Base-by-base conservation (phyloP, 805 yeast genomes). In the Monosporozyma yasuniensis region DNA sequence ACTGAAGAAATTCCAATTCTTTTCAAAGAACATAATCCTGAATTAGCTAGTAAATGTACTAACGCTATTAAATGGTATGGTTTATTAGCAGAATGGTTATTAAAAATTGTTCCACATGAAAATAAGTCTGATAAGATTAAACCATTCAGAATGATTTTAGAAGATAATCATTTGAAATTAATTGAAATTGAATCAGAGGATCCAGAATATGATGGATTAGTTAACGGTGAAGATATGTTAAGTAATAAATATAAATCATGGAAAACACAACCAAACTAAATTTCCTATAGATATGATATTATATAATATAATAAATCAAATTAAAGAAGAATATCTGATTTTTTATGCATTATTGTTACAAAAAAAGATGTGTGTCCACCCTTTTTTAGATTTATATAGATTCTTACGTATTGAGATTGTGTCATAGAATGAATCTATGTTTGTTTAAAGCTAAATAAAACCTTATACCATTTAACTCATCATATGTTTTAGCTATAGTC, bases 31-130 rank as follows among this genome's bases (percentile, higher is more conserved):
- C 70, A 69, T 45, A 67, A 61, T 53, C 72, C 71, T 16, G 64
- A 63, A 22, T 52, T 66, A 49, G 75, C 72, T 47, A 79, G 87
- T 65, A 80, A 80, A 59, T 91, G 95, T 56, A 77, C 81, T 66
- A 87, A 82, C 49, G 81, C 91, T 8, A 72, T 91, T 47, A 86
- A 83, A 58, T 93, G 95, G 80, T 86, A 87, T 65, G 91, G 91
- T 3, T 89, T 93, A 0, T 76, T 84, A 18, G 71, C 87, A 48
- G 87, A 86, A 50, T 89, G 96, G 96, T 63, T 91, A 32, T 71
- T 71, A 41, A 74, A 73, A 21, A 66, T 68, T 22, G 69, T 83
- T 18, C 83, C 87, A 11, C 69, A 72, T 27, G 78, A 77, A 42
- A 80, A 80, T 51, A 21, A 47, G n/a, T 2, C 23, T 10, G 76